phyloP scores from a whole-genome alignment of 805 yeast species.

The Ogataea ramenticola region DNA sequence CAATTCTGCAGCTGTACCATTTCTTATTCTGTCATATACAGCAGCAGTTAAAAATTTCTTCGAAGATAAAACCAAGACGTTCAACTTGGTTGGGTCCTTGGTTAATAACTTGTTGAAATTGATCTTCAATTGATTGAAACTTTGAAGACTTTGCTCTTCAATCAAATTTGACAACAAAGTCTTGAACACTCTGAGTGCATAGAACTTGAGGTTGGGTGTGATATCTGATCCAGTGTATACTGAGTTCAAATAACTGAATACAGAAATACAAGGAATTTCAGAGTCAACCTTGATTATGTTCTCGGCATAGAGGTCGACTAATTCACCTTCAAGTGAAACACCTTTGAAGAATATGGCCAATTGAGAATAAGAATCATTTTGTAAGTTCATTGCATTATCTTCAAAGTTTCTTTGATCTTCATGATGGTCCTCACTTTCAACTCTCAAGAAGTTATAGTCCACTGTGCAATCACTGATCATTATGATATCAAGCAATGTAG shows the following conservation, averaged over 20 bases:
- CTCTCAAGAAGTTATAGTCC: constrained; percentile 30
- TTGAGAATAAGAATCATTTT: not conserved
- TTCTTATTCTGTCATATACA: constrained; percentile 46
- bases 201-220: constrained; percentile 8
- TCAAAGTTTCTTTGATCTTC: constrained; percentile 4
- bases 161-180: constrained; percentile 22
- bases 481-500: constrained; percentile 15
- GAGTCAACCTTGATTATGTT: not conserved
- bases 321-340: not conserved
- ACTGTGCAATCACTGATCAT: constrained; percentile 28
- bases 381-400: constrained; percentile 6
- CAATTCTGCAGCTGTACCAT: constrained; percentile 56
- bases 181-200: constrained; percentile 29
- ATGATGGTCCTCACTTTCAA: not conserved
- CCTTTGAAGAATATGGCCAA: not conserved
- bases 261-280: not conserved
- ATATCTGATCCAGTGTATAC: not conserved
- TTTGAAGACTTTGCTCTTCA: constrained; percentile 19
- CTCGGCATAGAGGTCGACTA: not conserved
- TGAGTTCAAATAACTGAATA: constrained; percentile 2
- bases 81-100: constrained; percentile 26
- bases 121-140: constrained; percentile 24
- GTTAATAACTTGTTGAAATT: constrained; percentile 24
- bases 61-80: constrained; percentile 28
- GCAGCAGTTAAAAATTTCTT: constrained; percentile 29